Evolutionary conservation across 139 green algal genomes (phyloP), one percentile per base, ranked within the genome.

Genomic region (Bryopsis sp.): DNA sequence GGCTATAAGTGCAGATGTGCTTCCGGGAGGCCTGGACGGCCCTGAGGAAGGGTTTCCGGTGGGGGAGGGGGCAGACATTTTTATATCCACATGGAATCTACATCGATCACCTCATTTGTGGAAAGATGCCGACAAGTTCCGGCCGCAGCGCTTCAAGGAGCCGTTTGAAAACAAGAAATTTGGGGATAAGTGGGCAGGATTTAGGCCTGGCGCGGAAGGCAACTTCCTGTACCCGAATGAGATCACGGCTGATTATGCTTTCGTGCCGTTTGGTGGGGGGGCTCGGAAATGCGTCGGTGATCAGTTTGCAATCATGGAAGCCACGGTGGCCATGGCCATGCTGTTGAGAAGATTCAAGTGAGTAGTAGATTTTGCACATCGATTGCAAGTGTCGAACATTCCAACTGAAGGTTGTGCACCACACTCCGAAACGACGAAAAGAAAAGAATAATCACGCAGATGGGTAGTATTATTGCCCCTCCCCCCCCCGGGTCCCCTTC

Each of bases 1-100:
- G 1, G 76, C 91, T 0, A 80, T 99, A 29, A 75, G 22, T 1
- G 73, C 83, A 26, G 93, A 97, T 72, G 76, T 76, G 32, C 82
- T 98, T 71, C 93, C 93, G 0, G 48, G 82, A 0, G 85, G 84
- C 8, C 68, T 78, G 32, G 72, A 73, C 29, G 79, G 75, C 0
- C 75, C 76, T 58, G 69, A 75, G 24, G 71, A 78, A 32, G 88
- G 91, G 15, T 95, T 96, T 78, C 84, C 85, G 64, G 91, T 97
- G 35, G 85, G 87, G 74, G 92, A 90, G 72, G 94, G 94, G 31
- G 90, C 89, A 0, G 94, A 99, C 80, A 69, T 99, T 8, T 98
- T 99, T 85, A 96, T 99, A 54, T 95, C 83, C 24, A 85, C 92
- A 22, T 99, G 94, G 90, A 99, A 98, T 75, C 81, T 99, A 57